A percentile compares a stretch with the other conserved stretches of the same genome.
These are phyloP conservation scores for Arthrobotrys sinensis DNA, from an alignment of 2,329 filamentous ascomycete species.

Conservation along the genomic window DNA sequence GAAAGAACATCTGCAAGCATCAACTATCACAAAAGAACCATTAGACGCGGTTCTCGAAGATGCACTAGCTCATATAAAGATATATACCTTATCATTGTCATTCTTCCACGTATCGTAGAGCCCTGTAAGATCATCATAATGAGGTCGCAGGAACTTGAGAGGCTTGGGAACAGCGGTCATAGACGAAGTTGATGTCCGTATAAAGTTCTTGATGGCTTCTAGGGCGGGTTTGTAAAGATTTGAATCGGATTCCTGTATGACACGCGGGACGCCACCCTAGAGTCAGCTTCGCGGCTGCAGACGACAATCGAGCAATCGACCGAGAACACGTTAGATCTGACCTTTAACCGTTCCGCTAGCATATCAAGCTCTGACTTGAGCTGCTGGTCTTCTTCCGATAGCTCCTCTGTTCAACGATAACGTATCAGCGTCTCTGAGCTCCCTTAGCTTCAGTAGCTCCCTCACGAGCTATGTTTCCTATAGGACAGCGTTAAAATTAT, in stretches of 20 bases:
- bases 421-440: slow-evolving; percentile 62
- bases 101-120: slow-evolving; percentile 91
- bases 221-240: slow-evolving; percentile 92
- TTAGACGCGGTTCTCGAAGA: slow-evolving; percentile 35
- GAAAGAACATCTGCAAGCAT: slow-evolving; percentile 94
- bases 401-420: slow-evolving; percentile 78
- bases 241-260: slow-evolving; percentile 82
- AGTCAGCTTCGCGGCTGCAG: slow-evolving; percentile 35
- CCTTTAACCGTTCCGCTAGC: slow-evolving; percentile 94
- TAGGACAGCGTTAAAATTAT: slow-evolving; percentile 66
- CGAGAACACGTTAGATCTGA: slow-evolving; percentile 44
- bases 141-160: slow-evolving; percentile 95
- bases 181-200: slow-evolving; percentile 98
- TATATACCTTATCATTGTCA: slow-evolving; percentile 83
- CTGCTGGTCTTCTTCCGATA: slow-evolving; percentile 98
- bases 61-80: slow-evolving; percentile 48
- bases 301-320: slow-evolving; percentile 49
- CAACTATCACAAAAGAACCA: slow-evolving; percentile 68
- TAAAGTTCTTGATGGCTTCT: slow-evolving; percentile 97
- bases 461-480: slow-evolving; percentile 65
- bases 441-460: slow-evolving; percentile 66
- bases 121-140: slow-evolving; percentile 90
- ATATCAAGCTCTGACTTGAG: slow-evolving; percentile 98
- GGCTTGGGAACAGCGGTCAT: slow-evolving; percentile 99
- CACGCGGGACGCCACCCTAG: slow-evolving; percentile 17